Conservation (phyloP, 192 early-diverging fungal species). For the Globomyces pollinis-pini region DNA sequence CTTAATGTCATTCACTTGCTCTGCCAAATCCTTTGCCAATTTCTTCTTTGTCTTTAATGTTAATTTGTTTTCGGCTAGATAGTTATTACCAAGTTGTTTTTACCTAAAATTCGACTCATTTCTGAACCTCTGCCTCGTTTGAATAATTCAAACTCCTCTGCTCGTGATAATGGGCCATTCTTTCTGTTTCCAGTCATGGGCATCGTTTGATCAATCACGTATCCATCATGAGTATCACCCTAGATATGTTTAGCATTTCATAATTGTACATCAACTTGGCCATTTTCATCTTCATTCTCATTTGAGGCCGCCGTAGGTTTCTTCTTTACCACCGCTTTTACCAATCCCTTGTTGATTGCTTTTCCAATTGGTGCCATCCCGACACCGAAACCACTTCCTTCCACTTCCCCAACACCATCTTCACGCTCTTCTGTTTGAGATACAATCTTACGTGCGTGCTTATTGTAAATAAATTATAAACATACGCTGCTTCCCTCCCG, state of each 20-base stretch:
- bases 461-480: too few species aligned
- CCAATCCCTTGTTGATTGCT: too few species aligned
- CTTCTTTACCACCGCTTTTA: too few species aligned
- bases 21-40: slow-evolving; percentile 33
- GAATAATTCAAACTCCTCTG: slow-evolving; percentile 55
- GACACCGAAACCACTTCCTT: slow-evolving; percentile 49
- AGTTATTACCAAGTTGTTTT: slow-evolving; percentile 65
- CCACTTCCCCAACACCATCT: slow-evolving; percentile 52
- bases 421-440: slow-evolving; percentile 19
- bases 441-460: neutral
- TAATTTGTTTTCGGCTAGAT: slow-evolving; percentile 14
- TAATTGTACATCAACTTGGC: too few species aligned
- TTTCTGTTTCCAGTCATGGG: slow-evolving; percentile 10
- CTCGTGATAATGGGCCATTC: slow-evolving; percentile 21
- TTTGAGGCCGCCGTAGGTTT: too few species aligned
- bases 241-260: too few species aligned
- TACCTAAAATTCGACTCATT: slow-evolving; percentile 41
- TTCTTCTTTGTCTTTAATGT: slow-evolving; percentile 43
- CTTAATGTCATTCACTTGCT: slow-evolving; percentile 36
- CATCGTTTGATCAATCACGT: slow-evolving; percentile 8
- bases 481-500: slow-evolving; percentile 1
- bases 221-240: neutral
- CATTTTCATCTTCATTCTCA: too few species aligned
- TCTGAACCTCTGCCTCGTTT: slow-evolving; percentile 46
- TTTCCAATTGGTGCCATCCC: slow-evolving; percentile 38